Evolutionary conservation across 139 green algal species (phyloP), one percentile per base, ranked within the genome.

Genomic region (Picochlorum sp.): DNA sequence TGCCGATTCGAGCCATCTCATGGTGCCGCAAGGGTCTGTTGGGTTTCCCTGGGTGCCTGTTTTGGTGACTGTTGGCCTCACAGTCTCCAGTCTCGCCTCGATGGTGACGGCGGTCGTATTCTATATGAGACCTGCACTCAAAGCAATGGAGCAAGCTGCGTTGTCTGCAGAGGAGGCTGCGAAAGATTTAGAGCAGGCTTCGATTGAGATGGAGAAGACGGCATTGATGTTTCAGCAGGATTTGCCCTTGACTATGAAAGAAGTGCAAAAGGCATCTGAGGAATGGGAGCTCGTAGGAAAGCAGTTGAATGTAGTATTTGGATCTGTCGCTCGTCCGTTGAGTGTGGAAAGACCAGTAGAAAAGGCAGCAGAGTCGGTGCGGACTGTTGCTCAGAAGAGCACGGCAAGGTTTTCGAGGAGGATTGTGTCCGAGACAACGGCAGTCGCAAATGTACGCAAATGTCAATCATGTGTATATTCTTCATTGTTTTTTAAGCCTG

Each of bases 281-380:
- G 68, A 70, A 58, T 74, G 60, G 60, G 69, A 75, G 41, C 62
- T 75, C 18, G 20, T 75, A 55, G 69, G 69, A 18, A 71, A 75
- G 59, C 69, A 75, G 57, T 62, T 75, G 18, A 75, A 75, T 47
- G 56, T 62, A 13, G 24, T 71, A 26, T 31, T 58, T 2, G 15
- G 26, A 49, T 60, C 45, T 9, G 38, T 71, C 51, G 52, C 62
- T 49, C 41, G 59, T 6, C 34, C 49, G 8, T n/a, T 50, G n/a
- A 66, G 34, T 41, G 3, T 45, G 28, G 20, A 18, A n/a, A 16
- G 44, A 24, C 30, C 26, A 14, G 28, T 47, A 45, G 51, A 59
- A 30, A 21, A 62, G 56, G 26, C 56, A 21, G 26, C 44, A 21
- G 56, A 24, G 56, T 18, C 26, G 1, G 30, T 28, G 16, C 5